phyloP scores from a whole-genome alignment of 2,329 filamentous ascomycete species.

The Fusarium sp. region DNA sequence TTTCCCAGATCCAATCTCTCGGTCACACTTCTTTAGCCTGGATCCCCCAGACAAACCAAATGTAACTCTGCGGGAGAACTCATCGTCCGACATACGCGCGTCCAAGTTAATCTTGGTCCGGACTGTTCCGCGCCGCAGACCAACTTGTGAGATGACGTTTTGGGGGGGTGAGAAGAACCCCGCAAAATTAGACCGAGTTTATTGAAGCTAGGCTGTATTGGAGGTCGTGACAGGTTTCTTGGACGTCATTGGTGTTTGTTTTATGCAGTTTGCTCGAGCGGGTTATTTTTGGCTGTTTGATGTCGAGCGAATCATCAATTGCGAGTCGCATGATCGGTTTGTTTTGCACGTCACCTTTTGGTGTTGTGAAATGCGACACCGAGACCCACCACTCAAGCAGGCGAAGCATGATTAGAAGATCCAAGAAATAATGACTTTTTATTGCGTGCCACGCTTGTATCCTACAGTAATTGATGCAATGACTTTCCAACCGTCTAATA shows the following conservation, averaged over 20 bases:
- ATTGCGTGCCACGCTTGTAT: background rate
- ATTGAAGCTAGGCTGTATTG: slow-evolving; percentile 1
- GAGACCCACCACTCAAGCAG: background rate
- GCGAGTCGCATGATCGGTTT: background rate
- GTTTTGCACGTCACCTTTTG: background rate
- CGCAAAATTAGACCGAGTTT: background rate
- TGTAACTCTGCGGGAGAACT: background rate
- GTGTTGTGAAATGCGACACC: background rate
- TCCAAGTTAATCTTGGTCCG: background rate
- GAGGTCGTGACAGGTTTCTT: slow-evolving; percentile 6
- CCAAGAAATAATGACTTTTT: background rate
- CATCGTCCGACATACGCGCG: slow-evolving; percentile 6
- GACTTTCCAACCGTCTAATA: background rate
- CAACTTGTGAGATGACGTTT: slow-evolving; percentile 1
- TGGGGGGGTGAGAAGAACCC: background rate
- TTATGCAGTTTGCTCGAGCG: too few relatives aligned
- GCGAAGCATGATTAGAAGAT: too few relatives aligned
- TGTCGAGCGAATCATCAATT: background rate
- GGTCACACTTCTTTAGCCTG: background rate
- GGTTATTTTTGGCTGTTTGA: background rate
- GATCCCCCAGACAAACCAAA: background rate
- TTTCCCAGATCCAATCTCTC: background rate
- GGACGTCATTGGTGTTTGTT: slow-evolving; percentile 3
- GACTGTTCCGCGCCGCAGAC: background rate
- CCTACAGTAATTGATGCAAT: background rate